phyloP scores from a whole-genome alignment of 1,139 yeast species.

The Hansenula sp. region DNA sequence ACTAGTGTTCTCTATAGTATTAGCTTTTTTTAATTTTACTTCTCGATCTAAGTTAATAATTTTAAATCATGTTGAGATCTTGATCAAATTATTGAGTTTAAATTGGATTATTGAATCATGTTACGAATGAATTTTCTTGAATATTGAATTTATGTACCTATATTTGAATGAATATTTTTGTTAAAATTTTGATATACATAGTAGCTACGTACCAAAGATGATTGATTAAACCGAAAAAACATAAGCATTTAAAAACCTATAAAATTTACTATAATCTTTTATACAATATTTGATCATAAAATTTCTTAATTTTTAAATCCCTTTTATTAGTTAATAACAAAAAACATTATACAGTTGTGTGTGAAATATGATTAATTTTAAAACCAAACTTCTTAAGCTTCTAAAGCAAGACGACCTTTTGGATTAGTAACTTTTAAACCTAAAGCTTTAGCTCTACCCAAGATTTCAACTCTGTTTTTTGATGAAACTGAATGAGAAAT shows the following conservation, averaged over 20 bases:
- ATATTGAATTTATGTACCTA: too few relatives aligned
- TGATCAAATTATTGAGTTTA: neutral
- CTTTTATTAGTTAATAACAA: neutral
- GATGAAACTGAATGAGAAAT: conserved; percentile 98
- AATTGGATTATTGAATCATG: neutral
- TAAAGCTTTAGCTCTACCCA: conserved; percentile 96
- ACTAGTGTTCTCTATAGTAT: too few relatives aligned
- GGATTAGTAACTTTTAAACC: conserved; percentile 99
- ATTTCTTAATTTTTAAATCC: neutral
- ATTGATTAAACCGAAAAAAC: conserved; percentile 20
- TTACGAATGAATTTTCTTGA: neutral
- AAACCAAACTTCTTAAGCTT: conserved; percentile 59
- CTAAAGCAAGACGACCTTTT: conserved; percentile 97
- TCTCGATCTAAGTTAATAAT: too few relatives aligned
- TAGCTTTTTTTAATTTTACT: too few relatives aligned
- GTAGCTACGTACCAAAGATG: too few relatives aligned
- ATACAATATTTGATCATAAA: too few relatives aligned
- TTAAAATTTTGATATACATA: too few relatives aligned
- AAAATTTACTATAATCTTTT: neutral
- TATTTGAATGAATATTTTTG: too few relatives aligned
- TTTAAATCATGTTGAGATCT: too few relatives aligned
- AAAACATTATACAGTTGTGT: conserved; percentile 1
- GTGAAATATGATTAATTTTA: conserved; percentile 4
- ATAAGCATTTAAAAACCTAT: conserved; percentile 15
- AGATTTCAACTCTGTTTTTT: conserved; percentile 95